Evolutionary conservation across 169 alveolate species (phyloP).

Genomic region (Plasmodium berghei): DNA sequence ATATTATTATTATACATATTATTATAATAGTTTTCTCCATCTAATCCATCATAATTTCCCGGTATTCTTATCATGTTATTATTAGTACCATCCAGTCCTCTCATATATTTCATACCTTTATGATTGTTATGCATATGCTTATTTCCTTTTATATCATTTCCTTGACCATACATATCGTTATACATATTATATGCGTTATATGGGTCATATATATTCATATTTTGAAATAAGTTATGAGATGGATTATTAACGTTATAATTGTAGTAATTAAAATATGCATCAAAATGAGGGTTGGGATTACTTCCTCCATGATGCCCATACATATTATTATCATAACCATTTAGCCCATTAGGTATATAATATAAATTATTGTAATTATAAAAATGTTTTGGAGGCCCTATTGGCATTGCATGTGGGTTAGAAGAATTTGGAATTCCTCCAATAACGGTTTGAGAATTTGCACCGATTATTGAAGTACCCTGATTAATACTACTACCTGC

Average conservation of each 20-base stretch:
- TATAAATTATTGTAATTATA: slow-evolving; percentile 51
- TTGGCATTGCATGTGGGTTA: neutral
- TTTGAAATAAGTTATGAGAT: slow-evolving; percentile 18
- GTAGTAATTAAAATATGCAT: slow-evolving; percentile 35
- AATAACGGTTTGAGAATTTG: neutral
- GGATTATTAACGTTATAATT: slow-evolving; percentile 13
- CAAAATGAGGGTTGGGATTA: slow-evolving; percentile 13
- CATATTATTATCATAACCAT: slow-evolving; percentile 44
- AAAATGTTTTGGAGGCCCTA: slow-evolving; percentile 23
- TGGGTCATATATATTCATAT: slow-evolving; percentile 37
- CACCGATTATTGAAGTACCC: slow-evolving; percentile 1
- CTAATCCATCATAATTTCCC: slow-evolving; percentile 13
- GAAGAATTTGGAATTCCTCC: neutral
- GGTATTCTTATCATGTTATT: slow-evolving; percentile 15
- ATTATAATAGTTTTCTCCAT: slow-evolving; percentile 18
- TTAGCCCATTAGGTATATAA: slow-evolving; percentile 47
- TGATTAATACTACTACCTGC: neutral
- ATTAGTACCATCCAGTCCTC: slow-evolving; percentile 3
- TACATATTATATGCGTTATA: slow-evolving; percentile 52
- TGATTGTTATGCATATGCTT: slow-evolving; percentile 12
- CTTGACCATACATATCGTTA: slow-evolving; percentile 8
- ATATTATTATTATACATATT: slow-evolving; percentile 16
- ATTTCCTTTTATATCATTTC: slow-evolving; percentile 35
- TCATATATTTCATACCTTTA: slow-evolving; percentile 17
- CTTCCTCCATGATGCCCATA: slow-evolving; percentile 17